These are phyloP conservation scores for Alternaria postmessia DNA, from an alignment of 2,329 filamentous ascomycete genomes.

Conservation along the genomic window DNA sequence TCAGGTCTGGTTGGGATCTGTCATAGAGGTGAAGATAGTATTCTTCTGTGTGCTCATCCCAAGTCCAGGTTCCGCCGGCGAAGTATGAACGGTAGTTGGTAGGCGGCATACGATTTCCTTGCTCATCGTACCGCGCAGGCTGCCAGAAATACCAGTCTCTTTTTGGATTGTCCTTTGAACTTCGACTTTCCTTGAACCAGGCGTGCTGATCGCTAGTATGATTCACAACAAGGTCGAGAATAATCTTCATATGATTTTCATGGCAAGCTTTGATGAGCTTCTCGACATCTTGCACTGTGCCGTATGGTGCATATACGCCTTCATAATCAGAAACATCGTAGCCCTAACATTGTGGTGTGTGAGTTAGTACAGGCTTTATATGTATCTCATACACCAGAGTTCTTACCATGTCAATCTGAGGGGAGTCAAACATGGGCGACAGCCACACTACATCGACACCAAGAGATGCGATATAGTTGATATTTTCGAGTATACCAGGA, in stretches of 20 bases:
- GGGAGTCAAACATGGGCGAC: constrained; percentile 71
- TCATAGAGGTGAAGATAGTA: constrained; percentile 60
- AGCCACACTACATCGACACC: constrained; percentile 73
- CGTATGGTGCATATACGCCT: constrained; percentile 70
- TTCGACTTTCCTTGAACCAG: constrained; percentile 74
- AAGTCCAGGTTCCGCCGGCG: constrained; percentile 53
- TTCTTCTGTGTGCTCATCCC: constrained; percentile 57
- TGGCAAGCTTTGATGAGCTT: constrained; percentile 67
- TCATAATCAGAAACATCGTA: constrained; percentile 76
- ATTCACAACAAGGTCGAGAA: constrained; percentile 80
- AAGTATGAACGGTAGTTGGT: constrained; percentile 61
- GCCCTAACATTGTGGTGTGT: constrained; percentile 45
- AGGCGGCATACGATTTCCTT: constrained; percentile 65
- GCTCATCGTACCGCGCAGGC: constrained; percentile 60
- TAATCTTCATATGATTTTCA: constrained; percentile 70
- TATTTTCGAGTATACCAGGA: constrained; percentile 38
- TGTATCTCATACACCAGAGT: background rate
- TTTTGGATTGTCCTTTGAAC: constrained; percentile 68
- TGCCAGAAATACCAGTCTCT: constrained; percentile 78
- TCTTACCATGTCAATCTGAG: constrained; percentile 67
- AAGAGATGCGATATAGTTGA: constrained; percentile 64
- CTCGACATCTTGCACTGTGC: constrained; percentile 72
- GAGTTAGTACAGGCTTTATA: background rate
- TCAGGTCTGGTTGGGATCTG: constrained; percentile 57
- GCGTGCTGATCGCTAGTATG: constrained; percentile 76